A percentile compares a stretch with the other conserved stretches of the same genome.
These are phyloP conservation scores for Penicillium mononematosum DNA, from an alignment of 495 filamentous ascomycete genomes.

Conservation along the genomic window DNA sequence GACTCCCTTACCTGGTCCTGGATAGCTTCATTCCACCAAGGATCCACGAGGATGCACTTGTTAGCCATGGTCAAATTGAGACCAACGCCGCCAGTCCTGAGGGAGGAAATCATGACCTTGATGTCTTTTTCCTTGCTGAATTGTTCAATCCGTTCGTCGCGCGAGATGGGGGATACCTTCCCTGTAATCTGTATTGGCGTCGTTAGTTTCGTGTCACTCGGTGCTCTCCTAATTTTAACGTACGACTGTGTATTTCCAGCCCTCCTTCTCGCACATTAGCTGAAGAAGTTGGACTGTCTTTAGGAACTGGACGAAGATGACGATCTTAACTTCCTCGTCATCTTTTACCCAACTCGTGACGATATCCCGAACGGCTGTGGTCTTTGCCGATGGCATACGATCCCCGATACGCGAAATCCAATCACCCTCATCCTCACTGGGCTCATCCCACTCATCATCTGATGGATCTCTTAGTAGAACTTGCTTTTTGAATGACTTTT, in stretches of 20 bases:
- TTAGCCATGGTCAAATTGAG: constrained; percentile 57
- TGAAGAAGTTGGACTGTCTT: constrained; percentile 31
- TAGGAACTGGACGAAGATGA: constrained; percentile 43
- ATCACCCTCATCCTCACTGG: constrained; percentile 17
- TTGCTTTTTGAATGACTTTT: not conserved
- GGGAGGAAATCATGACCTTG: constrained; percentile 42
- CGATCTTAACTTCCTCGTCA: constrained; percentile 36
- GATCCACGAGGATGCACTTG: constrained; percentile 57
- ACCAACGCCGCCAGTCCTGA: constrained; percentile 48
- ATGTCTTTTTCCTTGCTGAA: constrained; percentile 30
- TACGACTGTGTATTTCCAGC: constrained; percentile 30
- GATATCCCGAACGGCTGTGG: constrained; percentile 27
- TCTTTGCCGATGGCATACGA: constrained; percentile 30
- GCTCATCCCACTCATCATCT: constrained; percentile 10
- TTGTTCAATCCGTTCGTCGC: constrained; percentile 29
- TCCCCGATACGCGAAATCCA: constrained; percentile 27
- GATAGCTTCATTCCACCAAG: constrained; percentile 58
- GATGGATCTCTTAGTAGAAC: not conserved
- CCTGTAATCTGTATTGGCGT: constrained; percentile 31
- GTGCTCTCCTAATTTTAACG: constrained; percentile 8
- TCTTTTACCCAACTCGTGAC: constrained; percentile 36
- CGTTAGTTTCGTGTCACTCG: not conserved
- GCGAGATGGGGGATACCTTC: constrained; percentile 21
- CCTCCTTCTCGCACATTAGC: constrained; percentile 25
- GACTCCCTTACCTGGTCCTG: constrained; percentile 48